A percentile compares a stretch with the other conserved stretches of the same genome.
These are phyloP conservation scores for Vigna nakashimae DNA, from an alignment of 306 rosid species.

Conservation along the genomic window DNA sequence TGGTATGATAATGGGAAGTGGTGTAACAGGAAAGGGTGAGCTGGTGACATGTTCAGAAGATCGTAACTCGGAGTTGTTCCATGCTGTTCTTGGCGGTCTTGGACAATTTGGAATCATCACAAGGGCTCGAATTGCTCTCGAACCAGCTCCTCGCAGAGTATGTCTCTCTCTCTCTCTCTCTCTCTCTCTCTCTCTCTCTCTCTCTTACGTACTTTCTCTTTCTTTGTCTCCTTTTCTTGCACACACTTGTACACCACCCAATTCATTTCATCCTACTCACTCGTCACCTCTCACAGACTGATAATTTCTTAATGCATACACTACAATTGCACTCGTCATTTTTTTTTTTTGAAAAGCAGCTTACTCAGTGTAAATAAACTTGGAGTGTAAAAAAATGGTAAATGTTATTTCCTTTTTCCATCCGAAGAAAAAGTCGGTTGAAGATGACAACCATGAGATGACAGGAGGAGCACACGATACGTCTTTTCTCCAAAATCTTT, in stretches of 20 bases:
- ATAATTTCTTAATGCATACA: no score
- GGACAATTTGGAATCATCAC: slow-evolving; percentile 98
- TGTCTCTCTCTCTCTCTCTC: neutral
- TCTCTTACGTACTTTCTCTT: slow-evolving; percentile 22
- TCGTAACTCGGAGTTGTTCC: slow-evolving; percentile 78
- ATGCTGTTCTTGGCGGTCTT: slow-evolving; percentile 95
- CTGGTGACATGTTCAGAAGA: slow-evolving; percentile 80
- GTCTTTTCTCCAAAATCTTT: slow-evolving; percentile 47
- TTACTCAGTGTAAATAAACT: neutral
- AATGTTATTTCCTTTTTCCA: neutral
- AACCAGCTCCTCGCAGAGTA: slow-evolving; percentile 90
- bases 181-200: no score
- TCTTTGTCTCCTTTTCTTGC: slow-evolving; percentile 6
- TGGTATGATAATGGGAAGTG: neutral
- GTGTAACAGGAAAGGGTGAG: slow-evolving; percentile 83
- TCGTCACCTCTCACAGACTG: neutral
- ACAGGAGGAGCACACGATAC: slow-evolving; percentile 48
- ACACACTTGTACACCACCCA: neutral
- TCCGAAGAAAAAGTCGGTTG: slow-evolving; percentile 9
- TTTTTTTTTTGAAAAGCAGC: neutral
- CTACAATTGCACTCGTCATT: neutral
- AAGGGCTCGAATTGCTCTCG: slow-evolving; percentile 89
- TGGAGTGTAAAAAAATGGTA: neutral
- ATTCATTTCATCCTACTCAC: neutral
- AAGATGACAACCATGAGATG: slow-evolving; percentile 37